Evolutionary conservation across 345 rosid genomes (phyloP).

Genomic region (Cardamine resedifolia): DNA sequence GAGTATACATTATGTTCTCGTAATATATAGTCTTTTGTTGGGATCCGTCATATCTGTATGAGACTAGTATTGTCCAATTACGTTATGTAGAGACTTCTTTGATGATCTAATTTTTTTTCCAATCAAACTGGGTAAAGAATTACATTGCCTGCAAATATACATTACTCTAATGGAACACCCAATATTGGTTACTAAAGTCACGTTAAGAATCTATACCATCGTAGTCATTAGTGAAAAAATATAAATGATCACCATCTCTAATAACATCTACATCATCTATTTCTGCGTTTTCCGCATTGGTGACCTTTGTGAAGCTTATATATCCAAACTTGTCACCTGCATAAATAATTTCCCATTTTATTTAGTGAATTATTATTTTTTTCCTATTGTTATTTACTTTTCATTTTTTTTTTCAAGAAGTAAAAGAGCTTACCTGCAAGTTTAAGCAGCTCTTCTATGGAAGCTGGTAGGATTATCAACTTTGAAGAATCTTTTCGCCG

Average conservation of each 20-base stretch:
- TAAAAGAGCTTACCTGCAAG: slow-evolving; percentile 69
- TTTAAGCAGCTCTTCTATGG: slow-evolving; percentile 68
- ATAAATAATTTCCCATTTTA: not conserved
- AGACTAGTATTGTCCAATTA: not conserved
- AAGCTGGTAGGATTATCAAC: slow-evolving; percentile 75
- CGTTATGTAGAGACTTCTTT: not conserved
- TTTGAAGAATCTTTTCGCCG: slow-evolving; percentile 43
- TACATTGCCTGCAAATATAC: slow-evolving; percentile 16
- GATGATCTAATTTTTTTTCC: not conserved
- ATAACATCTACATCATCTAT: slow-evolving; percentile 74
- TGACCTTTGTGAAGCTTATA: slow-evolving; percentile 46
- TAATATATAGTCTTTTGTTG: too few relatives aligned
- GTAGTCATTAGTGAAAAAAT: slow-evolving; percentile 41
- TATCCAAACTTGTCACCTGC: slow-evolving; percentile 83
- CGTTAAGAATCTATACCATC: not conserved
- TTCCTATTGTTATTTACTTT: not conserved
- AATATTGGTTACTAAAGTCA: slow-evolving; percentile 3
- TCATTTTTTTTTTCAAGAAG: not conserved
- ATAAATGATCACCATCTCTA: slow-evolving; percentile 95
- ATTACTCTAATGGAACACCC: not conserved
- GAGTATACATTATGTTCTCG: too few relatives aligned
- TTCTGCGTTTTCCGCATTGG: slow-evolving; percentile 78
- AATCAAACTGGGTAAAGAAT: not conserved
- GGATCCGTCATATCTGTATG: too few relatives aligned
- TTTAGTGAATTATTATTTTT: not conserved